Evolutionary conservation across 192 early-diverging fungal species (phyloP), one percentile per base, ranked within the genome.

Genomic region (Umbelopsis ramanniana): DNA sequence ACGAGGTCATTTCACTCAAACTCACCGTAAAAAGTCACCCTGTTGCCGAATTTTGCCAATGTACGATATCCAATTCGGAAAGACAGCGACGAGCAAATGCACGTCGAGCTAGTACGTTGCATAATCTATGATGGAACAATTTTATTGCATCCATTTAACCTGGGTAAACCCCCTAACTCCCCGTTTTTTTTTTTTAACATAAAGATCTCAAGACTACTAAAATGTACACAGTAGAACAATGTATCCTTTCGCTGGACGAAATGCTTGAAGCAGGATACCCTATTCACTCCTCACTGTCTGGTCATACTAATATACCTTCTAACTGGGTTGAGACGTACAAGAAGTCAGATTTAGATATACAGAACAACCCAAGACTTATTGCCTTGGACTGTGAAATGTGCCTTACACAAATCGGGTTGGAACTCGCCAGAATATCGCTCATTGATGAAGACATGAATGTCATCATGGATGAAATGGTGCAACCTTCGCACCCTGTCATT

Each of bases 301-400:
- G 29, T 10, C 21, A 57, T 2, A 69, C 54, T 23, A 19, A 43
- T 21, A 71, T 78, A 29, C 45, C 72, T 0, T 37, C 63, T 5
- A 82, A 68, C 0, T 88, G 86, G 86, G 75, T 81, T 4, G 79
- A 84, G 14, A 88, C 86, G 0, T 46, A 57, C 9, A 74, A 68
- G 3, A 69, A 68, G 22, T 12, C 47, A 43, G 47, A 43, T 40
- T 6, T 29, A 6, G 46, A 29, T 4, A 45, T 3, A 47, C 26
- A 54, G 19, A 46, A 48, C 33, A 48, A 67, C 7, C 81, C 81
- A 37, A 72, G 38, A 3, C 45, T 88, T 54, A 71, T 87, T 24
- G 85, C 84, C 23, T 72, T 89, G 45, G 88, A 89, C 80, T 89
- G 88, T 81, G 88, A 89, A 73, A 89, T 89, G 87, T 23, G 10